Conservation (phyloP, 352 stramenopile genomes). For the Phytophthora capsici region DNA sequence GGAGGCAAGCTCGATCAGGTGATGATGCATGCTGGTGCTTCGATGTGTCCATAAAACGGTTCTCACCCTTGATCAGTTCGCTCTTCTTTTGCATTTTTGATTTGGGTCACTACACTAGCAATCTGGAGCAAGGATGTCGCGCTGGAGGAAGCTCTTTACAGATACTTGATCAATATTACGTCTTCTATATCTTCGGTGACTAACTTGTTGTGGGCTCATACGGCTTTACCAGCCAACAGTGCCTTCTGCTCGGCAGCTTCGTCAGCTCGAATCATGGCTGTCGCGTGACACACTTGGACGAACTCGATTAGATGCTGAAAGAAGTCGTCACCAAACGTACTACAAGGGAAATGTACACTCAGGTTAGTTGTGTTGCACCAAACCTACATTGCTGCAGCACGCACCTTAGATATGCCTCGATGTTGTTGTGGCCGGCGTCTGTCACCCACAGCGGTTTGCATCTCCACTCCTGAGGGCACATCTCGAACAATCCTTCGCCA, state of each 20-base stretch:
- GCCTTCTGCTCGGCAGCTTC: constrained; percentile 46
- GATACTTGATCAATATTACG: constrained; percentile 39
- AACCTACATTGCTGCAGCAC: constrained; percentile 8
- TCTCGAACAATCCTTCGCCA: constrained; percentile 94
- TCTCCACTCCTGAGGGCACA: constrained; percentile 91
- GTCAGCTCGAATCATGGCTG: constrained; percentile 48
- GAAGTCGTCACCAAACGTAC: constrained; percentile 76
- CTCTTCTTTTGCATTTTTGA: constrained; percentile 21
- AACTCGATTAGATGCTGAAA: constrained; percentile 85
- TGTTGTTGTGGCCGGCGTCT: constrained; percentile 98
- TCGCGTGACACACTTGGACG: constrained; percentile 76
- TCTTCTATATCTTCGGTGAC: constrained; percentile 44
- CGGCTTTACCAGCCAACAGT: constrained; percentile 34
- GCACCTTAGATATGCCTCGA: constrained; percentile 95
- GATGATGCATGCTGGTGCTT: constrained; percentile 13
- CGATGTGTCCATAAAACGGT: neutral
- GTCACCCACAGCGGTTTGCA: constrained; percentile 98
- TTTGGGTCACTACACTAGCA: constrained; percentile 26
- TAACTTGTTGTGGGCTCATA: constrained; percentile 29
- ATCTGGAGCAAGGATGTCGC: constrained; percentile 12
- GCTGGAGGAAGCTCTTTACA: constrained; percentile 6
- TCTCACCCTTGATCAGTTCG: constrained; percentile 14
- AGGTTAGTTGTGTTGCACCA: constrained; percentile 15
- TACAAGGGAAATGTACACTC: constrained; percentile 21
- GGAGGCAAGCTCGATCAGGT: constrained; percentile 13